A percentile compares a stretch with the other conserved stretches of the same genome.
These are phyloP conservation scores for Sporisorium graminicola DNA, from an alignment of 1,284 basidiomycete species.

Conservation along the genomic window DNA sequence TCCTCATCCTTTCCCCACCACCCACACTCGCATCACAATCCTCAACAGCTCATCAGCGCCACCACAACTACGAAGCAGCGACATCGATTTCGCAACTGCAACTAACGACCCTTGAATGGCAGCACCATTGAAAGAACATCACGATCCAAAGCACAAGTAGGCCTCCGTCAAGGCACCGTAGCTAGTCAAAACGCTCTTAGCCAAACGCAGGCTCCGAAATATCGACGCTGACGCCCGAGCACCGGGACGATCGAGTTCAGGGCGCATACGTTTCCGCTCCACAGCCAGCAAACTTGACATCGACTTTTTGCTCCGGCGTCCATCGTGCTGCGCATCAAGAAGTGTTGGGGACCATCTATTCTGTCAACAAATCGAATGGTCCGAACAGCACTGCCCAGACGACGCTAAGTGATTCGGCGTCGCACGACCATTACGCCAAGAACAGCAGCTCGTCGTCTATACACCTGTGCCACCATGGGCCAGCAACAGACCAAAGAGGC, in stretches of 20 bases:
- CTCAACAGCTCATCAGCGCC: neutral
- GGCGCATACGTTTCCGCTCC: neutral
- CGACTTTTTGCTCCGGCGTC: neutral
- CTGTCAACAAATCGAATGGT: slow-evolving; percentile 5
- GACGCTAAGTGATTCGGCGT: neutral
- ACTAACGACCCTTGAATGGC: neutral
- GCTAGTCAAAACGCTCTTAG: neutral
- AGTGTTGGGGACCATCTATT: neutral
- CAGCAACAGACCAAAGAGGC: slow-evolving; percentile 55
- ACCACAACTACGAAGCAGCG: neutral
- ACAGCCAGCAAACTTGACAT: neutral
- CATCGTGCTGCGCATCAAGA: neutral
- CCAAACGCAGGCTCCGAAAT: neutral
- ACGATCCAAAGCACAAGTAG: too few relatives aligned
- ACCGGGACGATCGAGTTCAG: neutral
- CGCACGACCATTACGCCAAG: neutral
- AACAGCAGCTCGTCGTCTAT: neutral
- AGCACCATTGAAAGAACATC: neutral
- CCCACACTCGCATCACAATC: neutral
- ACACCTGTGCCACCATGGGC: slow-evolving; percentile 26
- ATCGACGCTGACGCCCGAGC: neutral
- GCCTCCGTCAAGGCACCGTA: neutral
- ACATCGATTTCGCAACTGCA: neutral
- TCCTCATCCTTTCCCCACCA: neutral
- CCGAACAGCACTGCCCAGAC: neutral